phyloP scores from a whole-genome alignment of 345 rosid genomes.

The Camelina neglecta region DNA sequence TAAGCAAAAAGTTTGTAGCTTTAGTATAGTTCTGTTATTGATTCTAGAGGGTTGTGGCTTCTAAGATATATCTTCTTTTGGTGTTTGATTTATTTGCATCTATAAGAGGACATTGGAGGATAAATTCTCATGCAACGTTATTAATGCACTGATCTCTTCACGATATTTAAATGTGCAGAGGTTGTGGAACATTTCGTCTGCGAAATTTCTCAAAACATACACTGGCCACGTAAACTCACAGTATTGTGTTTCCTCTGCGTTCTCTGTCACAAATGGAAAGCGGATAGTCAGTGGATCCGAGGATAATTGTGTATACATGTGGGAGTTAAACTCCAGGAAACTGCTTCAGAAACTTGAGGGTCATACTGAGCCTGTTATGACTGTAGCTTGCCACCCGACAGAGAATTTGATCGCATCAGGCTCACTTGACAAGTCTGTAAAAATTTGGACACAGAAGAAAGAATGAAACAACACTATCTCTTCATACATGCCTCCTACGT shows the following conservation, averaged over 20 bases:
- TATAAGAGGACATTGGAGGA: background rate
- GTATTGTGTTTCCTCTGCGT: constrained; percentile 71
- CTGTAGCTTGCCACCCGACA: constrained; percentile 82
- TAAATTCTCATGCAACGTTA: constrained; percentile 12
- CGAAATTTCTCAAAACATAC: constrained; percentile 84
- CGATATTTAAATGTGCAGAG: constrained; percentile 51
- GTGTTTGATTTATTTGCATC: constrained; percentile 11
- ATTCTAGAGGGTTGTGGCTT: background rate
- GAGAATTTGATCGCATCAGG: constrained; percentile 89
- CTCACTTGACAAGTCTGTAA: constrained; percentile 78
- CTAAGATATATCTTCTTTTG: background rate
- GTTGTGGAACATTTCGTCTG: constrained; percentile 82
- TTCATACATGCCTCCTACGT: background rate
- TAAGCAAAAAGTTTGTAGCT: constrained; percentile 6
- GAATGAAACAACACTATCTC: constrained; percentile 35
- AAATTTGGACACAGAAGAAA: constrained; percentile 82
- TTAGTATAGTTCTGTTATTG: background rate
- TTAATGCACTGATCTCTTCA: constrained; percentile 11
- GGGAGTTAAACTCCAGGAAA: constrained; percentile 88
- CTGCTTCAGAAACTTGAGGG: constrained; percentile 93
- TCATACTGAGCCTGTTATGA: constrained; percentile 79
- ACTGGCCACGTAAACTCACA: constrained; percentile 74
- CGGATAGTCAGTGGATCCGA: constrained; percentile 88
- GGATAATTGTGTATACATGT: constrained; percentile 78
- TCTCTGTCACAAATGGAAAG: constrained; percentile 82